Evolutionary conservation across 768 basidiomycete genomes (phyloP).

Genomic region (Clitopilus hobsonii): DNA sequence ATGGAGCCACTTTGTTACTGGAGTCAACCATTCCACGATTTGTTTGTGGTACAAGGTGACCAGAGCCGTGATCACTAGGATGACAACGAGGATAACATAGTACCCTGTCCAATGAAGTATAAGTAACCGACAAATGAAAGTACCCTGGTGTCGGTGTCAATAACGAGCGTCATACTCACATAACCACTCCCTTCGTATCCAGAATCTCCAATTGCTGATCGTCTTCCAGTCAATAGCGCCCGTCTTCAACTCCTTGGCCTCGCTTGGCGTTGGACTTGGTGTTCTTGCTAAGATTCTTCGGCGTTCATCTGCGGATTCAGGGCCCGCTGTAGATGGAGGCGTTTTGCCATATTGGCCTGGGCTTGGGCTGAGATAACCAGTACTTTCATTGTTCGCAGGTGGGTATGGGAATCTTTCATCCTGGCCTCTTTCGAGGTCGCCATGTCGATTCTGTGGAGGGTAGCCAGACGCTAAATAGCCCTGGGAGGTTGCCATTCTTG

Average conservation of each 20-base stretch:
- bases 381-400: background rate
- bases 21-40: constrained; percentile 69
- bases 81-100: constrained; percentile 44
- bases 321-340: background rate
- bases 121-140: background rate
- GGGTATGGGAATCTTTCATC: background rate
- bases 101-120: constrained; percentile 30
- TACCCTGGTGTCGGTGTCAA: too few species aligned
- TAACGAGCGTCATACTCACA: constrained; percentile 39
- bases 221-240: constrained; percentile 42
- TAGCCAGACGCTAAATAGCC: background rate
- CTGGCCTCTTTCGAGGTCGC: background rate
- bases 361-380: background rate
- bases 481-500: background rate
- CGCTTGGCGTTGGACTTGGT: constrained; percentile 64
- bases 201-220: constrained; percentile 40
- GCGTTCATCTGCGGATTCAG: background rate
- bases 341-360: background rate
- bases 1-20: constrained; percentile 62
- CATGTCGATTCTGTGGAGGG: background rate
- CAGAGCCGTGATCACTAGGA: constrained; percentile 45
- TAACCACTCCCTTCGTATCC: constrained; percentile 52
- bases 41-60: constrained; percentile 61
- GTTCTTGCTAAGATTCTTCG: constrained; percentile 29
- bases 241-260: constrained; percentile 37